Evolutionary conservation across 139 green algal species (phyloP).

Genomic region (Trebouxia sp.): DNA sequence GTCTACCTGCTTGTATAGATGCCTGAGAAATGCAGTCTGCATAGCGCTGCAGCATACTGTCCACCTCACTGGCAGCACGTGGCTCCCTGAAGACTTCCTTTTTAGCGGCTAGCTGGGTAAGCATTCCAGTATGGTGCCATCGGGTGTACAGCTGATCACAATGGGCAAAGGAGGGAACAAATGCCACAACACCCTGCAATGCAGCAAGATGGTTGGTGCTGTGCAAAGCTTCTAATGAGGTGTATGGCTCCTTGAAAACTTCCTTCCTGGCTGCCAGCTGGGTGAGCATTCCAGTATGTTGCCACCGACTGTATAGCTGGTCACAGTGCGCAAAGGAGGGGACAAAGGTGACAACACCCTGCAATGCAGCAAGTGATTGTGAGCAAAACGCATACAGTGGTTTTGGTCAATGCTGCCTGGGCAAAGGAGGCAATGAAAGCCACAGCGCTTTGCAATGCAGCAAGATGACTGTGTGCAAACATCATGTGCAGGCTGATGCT

Average conservation of each 20-base stretch:
- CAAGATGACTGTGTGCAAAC: no score
- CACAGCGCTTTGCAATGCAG: neutral
- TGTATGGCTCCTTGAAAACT: no score
- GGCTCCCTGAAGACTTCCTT: constrained; percentile 78
- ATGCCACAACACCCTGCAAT: constrained; percentile 82
- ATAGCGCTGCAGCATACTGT: constrained; percentile 71
- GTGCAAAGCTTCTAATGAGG: no score
- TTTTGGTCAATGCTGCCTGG: neutral
- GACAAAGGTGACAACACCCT: no score
- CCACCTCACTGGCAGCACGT: constrained; percentile 58
- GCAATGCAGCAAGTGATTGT: neutral
- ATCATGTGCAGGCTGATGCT: no score
- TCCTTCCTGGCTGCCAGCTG: neutral
- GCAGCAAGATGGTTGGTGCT: neutral
- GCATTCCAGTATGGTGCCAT: constrained; percentile 64
- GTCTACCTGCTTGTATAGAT: neutral
- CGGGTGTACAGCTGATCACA: constrained; percentile 47
- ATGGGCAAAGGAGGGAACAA: constrained; percentile 91
- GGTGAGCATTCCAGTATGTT: no score
- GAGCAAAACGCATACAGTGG: no score
- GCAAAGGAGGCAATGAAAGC: neutral
- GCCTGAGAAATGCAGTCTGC: constrained; percentile 29
- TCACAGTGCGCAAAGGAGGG: no score
- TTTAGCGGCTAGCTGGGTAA: constrained; percentile 50
- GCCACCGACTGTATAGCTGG: no score